Conservation (phyloP, 1,284 basidiomycete genomes). For the Xerocomus amazonicus region DNA sequence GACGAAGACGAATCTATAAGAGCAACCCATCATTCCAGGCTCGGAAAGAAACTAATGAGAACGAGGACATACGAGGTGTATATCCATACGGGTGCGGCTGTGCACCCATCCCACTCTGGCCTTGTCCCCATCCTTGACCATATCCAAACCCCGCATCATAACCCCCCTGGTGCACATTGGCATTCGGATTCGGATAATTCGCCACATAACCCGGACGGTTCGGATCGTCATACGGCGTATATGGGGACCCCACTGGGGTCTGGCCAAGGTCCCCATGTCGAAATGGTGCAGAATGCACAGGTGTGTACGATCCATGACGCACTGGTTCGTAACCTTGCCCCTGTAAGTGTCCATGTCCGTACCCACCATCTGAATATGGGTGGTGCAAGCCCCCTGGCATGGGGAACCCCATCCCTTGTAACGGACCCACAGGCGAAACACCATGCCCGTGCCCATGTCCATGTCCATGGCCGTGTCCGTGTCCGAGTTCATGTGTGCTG, state of each 20-base stretch:
- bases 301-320: not conserved
- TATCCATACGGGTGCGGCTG: conserved; percentile 8
- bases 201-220: not conserved
- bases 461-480: not conserved
- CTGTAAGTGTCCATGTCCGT: no score
- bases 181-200: not conserved
- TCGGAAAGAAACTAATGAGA: not conserved
- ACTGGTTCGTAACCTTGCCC: not conserved
- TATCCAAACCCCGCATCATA: not conserved
- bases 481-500: not conserved
- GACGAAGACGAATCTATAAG: not conserved
- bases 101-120: not conserved
- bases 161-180: not conserved
- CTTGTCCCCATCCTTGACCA: not conserved
- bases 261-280: not conserved
- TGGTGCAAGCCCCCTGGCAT: not conserved
- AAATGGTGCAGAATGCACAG: not conserved
- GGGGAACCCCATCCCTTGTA: conserved; percentile 2
- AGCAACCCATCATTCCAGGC: not conserved
- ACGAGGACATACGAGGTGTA: conserved; percentile 9
- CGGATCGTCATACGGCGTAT: not conserved
- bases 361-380: conserved; percentile 1
- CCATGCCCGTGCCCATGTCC: not conserved
- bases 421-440: not conserved
- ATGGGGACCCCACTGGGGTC: not conserved